Base-by-base conservation (phyloP, 2,329 filamentous ascomycete genomes). In the Aspergillus caelatus region DNA sequence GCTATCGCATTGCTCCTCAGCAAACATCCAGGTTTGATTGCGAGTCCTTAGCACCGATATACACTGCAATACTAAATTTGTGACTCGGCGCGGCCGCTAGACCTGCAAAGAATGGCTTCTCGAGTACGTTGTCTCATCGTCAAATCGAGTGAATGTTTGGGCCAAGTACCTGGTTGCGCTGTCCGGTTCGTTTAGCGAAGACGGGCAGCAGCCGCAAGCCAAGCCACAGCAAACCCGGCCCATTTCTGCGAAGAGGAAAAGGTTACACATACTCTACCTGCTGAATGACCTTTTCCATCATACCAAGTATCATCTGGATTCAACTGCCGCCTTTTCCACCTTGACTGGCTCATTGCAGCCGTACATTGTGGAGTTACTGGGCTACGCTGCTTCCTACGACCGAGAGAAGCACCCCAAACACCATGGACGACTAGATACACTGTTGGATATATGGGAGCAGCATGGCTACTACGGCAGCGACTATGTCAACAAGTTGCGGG, bases 51-150 rank as follows among this genome's bases (percentile, higher is more conserved):
- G 64, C 64, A 54, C 65, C 67, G 63, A 59, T 62, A 53, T 69
- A 65, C 28, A 62, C 66, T 65, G 65, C 67, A 69, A 70, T 77
- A 75, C 78, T 79, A 79, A 80, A 78, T 64, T 65, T 68, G 54
- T 63, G 50, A 52, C 65, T 48, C 57, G 62, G 50, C 63, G 57
- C 66, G 68, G 52, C 52, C 62, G 71, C 65, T 87, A 96, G 93
- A 91, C 88, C 84, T 94, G 91, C 86, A 96, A 94, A 86, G 84
- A 86, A 80, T 96, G 92, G 92, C 89, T 94, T 72, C 80, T 93
- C 74, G 85, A 85, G 71, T 87, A 93, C 81, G 83, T 94, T 74
- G 83, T 87, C 71, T 84, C 85, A 62, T 95, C 92, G 64, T 77
- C 85, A 62, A 82, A 85, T 69, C 89, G 93, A 71, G 85, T 88